phyloP scores from a whole-genome alignment of 192 early-diverging fungal genomes.

The Coemansia brasiliensis region DNA sequence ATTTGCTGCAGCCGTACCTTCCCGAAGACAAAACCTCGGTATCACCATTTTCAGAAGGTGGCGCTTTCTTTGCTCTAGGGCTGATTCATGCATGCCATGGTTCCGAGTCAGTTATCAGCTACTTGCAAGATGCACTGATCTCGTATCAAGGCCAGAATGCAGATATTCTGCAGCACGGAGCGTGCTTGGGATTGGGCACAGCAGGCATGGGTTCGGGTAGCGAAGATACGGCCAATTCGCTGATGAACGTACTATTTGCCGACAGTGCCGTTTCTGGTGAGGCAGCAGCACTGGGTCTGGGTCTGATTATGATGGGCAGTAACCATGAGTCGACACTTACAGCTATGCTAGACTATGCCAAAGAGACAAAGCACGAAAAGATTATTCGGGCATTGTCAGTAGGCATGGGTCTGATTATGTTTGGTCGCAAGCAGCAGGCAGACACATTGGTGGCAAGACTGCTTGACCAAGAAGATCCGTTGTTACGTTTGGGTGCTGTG shows the following conservation, averaged over 20 bases:
- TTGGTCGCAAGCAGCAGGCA: conserved; percentile 92
- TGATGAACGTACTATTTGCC: conserved; percentile 85
- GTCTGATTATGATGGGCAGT: conserved; percentile 96
- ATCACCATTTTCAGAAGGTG: conserved; percentile 93
- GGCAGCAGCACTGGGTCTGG: conserved; percentile 95
- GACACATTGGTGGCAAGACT: conserved; percentile 88
- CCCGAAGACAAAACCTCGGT: conserved; percentile 86
- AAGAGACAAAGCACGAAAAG: conserved; percentile 99
- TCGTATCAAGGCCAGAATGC: conserved; percentile 62
- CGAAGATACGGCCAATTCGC: conserved; percentile 82
- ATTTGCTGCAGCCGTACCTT: conserved; percentile 88
- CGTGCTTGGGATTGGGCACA: conserved; percentile 90
- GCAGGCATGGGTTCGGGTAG: conserved; percentile 95
- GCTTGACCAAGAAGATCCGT: conserved; percentile 87
- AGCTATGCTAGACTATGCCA: conserved; percentile 97
- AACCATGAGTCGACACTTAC: conserved; percentile 75
- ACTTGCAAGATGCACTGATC: conserved; percentile 79
- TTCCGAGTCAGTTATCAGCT: conserved; percentile 69
- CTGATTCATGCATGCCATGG: conserved; percentile 97
- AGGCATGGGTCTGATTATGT: conserved; percentile 96
- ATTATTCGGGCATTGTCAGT: conserved; percentile 96
- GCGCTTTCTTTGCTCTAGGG: conserved; percentile 95
- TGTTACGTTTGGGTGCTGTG: conserved; percentile 95
- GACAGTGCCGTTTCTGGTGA: conserved; percentile 98
- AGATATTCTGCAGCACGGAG: conserved; percentile 96